Evolutionary conservation across 805 yeast species (phyloP).

Genomic region (Saturnispora hagleri): DNA sequence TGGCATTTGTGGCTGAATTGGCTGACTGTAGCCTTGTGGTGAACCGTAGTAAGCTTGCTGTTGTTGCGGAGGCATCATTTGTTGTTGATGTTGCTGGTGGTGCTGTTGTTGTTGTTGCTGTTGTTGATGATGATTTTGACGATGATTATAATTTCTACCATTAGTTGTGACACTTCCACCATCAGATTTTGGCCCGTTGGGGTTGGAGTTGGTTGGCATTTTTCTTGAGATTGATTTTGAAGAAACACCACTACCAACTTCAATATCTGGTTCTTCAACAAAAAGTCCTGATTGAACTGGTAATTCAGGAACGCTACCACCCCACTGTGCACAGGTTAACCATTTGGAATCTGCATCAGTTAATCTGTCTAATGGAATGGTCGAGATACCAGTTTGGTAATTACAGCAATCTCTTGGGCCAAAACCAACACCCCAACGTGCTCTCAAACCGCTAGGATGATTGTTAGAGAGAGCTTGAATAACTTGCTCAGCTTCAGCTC

Average conservation of each 20-base stretch:
- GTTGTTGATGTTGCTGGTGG: constrained; percentile 11
- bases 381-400: constrained; percentile 81
- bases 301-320: constrained; percentile 82
- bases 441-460: constrained; percentile 62
- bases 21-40: constrained; percentile 6
- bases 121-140: constrained; percentile 1
- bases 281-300: constrained; percentile 71
- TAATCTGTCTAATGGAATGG: constrained; percentile 76
- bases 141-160: neutral
- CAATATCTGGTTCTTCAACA: constrained; percentile 96
- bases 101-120: constrained; percentile 1
- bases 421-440: constrained; percentile 98
- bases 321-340: constrained; percentile 89
- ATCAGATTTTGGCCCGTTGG: constrained; percentile 79
- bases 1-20: constrained; percentile 5
- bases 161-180: constrained; percentile 6
- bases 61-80: constrained; percentile 3
- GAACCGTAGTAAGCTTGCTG: constrained; percentile 9
- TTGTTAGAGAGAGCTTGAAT: constrained; percentile 55
- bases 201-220: constrained; percentile 84
- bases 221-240: constrained; percentile 86
- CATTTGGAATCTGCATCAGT: constrained; percentile 93
- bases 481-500: constrained; percentile 84
- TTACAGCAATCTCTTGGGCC: constrained; percentile 99
- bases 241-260: constrained; percentile 88